These are phyloP conservation scores for Flaveria robusta DNA, from an alignment of 129 eudicot genomes.

Conservation along the genomic window DNA sequence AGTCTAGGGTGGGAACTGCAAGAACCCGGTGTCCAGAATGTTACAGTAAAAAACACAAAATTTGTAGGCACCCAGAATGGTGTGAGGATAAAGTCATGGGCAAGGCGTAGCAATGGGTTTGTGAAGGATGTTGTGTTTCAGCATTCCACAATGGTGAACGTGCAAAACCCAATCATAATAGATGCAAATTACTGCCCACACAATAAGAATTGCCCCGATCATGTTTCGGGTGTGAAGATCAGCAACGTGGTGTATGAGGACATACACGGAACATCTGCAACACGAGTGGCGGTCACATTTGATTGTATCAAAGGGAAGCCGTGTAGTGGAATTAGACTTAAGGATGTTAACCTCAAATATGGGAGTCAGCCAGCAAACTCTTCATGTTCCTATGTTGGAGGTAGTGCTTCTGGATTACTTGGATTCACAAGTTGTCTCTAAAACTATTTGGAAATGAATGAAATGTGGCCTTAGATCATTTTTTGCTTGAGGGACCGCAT, in stretches of 20 bases:
- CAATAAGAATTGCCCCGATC: slow-evolving; percentile 12
- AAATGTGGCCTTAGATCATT: too few species aligned
- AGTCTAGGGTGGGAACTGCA: slow-evolving; percentile 28
- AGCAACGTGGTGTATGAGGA: slow-evolving; percentile 15
- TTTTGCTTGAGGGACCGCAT: too few species aligned
- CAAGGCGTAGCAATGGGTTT: slow-evolving; percentile 25
- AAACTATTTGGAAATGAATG: background rate
- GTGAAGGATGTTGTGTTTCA: slow-evolving; percentile 5
- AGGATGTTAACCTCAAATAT: slow-evolving; percentile 36
- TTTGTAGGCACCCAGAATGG: slow-evolving; percentile 17
- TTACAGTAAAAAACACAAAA: slow-evolving; percentile 19
- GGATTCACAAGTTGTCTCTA: slow-evolving; percentile 43
- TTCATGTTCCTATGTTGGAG: slow-evolving; percentile 45
- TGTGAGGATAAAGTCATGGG: slow-evolving; percentile 26
- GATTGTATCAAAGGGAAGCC: slow-evolving; percentile 41
- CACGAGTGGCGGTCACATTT: slow-evolving; percentile 33
- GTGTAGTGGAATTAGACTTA: slow-evolving; percentile 39
- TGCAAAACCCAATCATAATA: slow-evolving; percentile 8
- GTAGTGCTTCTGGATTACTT: slow-evolving; percentile 28
- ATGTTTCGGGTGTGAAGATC: slow-evolving; percentile 14
- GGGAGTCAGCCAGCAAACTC: slow-evolving; percentile 25
- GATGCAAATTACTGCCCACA: slow-evolving; percentile 17
- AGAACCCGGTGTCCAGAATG: slow-evolving; percentile 26
- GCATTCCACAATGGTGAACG: slow-evolving; percentile 23
- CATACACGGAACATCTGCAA: slow-evolving; percentile 25